Evolutionary conservation across 2,329 filamentous ascomycete species (phyloP).

Genomic region (Graphilbum fragrans): DNA sequence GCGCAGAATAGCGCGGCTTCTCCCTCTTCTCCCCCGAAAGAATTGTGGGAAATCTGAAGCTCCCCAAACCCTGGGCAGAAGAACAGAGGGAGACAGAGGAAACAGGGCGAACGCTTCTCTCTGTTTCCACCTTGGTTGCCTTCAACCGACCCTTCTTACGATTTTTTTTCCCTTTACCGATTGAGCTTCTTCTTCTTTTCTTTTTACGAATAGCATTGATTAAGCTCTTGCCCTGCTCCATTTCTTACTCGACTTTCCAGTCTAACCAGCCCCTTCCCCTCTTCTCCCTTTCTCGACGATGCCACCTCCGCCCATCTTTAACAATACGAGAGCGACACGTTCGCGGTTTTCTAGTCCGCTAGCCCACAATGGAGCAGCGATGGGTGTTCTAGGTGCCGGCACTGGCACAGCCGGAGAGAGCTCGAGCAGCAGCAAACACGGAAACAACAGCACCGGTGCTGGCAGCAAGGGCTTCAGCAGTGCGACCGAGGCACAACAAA

Average conservation of each 20-base stretch:
- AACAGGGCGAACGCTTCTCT: no score
- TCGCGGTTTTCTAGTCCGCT: slow-evolving; percentile 46
- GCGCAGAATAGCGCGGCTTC: no score
- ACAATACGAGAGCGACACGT: slow-evolving; percentile 36
- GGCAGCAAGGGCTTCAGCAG: background rate
- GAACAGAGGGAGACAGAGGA: no score
- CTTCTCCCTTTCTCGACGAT: slow-evolving; percentile 4
- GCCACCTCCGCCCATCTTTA: slow-evolving; percentile 24
- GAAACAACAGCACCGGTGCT: background rate
- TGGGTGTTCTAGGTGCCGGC: slow-evolving; percentile 15
- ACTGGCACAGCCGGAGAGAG: slow-evolving; percentile 10
- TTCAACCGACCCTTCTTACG: no score
- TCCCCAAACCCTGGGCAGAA: no score
- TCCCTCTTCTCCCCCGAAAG: no score
- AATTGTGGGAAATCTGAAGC: no score
- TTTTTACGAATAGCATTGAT: background rate
- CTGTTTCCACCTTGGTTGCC: no score
- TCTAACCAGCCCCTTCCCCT: background rate
- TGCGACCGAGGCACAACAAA: slow-evolving; percentile 26
- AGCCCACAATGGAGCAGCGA: background rate
- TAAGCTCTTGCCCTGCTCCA: background rate
- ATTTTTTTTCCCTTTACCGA: no score
- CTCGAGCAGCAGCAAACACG: slow-evolving; percentile 8
- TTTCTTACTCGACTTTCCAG: background rate
- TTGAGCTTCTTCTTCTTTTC: background rate